phyloP scores from a whole-genome alignment of 2,329 filamentous ascomycete genomes.

The Orbilia blumenaviensis region DNA sequence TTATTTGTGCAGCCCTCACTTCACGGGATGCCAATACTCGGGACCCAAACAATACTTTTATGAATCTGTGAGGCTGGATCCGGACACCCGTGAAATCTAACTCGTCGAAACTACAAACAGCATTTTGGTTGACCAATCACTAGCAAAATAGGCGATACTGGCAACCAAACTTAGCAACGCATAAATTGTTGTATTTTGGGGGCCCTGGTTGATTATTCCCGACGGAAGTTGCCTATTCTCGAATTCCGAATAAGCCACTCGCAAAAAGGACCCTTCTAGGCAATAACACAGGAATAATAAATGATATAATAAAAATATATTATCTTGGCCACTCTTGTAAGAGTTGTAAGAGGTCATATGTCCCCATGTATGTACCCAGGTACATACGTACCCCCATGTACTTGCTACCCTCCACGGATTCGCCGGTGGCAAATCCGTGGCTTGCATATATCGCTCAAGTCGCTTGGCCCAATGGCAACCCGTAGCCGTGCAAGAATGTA shows the following conservation, averaged over 20 bases:
- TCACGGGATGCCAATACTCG: neutral
- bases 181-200: neutral
- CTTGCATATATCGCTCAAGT: slow-evolving; percentile 22
- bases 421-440: slow-evolving; percentile 10
- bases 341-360: too few species aligned
- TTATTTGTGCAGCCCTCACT: neutral
- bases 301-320: neutral
- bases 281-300: neutral
- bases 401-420: neutral
- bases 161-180: neutral
- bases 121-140: neutral
- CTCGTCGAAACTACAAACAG: neutral
- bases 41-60: too few species aligned
- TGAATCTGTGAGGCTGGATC: too few species aligned
- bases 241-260: too few species aligned
- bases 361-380: neutral
- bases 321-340: neutral
- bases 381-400: neutral
- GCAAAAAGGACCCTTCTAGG: neutral
- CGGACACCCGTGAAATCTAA: neutral
- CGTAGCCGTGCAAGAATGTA: neutral
- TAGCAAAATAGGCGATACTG: too few species aligned
- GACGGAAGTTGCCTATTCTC: slow-evolving; percentile 1
- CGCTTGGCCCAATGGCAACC: slow-evolving; percentile 4
- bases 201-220: neutral